Conservation (phyloP, 495 filamentous ascomycete species). For the Pseudoneurospora amorphoporcata region DNA sequence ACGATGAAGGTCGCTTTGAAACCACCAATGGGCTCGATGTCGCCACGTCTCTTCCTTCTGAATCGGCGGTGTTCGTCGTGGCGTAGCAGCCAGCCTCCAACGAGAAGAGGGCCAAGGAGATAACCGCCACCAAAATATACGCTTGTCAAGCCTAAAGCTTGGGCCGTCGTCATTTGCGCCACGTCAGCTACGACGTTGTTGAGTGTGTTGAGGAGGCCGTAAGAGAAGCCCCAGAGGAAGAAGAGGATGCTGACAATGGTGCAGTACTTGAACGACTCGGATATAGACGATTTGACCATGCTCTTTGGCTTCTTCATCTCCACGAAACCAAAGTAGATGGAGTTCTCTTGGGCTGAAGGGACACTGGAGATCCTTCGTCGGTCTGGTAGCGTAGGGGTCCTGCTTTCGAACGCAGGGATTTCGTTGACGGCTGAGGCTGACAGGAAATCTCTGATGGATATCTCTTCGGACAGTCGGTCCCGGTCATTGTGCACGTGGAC, state of each 20-base stretch:
- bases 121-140: slow-evolving; percentile 45
- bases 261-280: slow-evolving; percentile 41
- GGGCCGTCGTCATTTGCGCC: slow-evolving; percentile 22
- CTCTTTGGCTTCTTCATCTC: slow-evolving; percentile 68
- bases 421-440: neutral
- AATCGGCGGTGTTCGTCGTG: slow-evolving; percentile 39
- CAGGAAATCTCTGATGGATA: slow-evolving; percentile 1
- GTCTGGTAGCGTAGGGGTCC: neutral
- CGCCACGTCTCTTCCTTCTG: neutral
- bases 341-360: neutral
- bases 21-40: slow-evolving; percentile 27
- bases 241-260: slow-evolving; percentile 66
- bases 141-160: slow-evolving; percentile 27
- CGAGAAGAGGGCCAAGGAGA: slow-evolving; percentile 53
- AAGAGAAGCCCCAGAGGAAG: slow-evolving; percentile 82
- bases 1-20: slow-evolving; percentile 58
- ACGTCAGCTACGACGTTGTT: slow-evolving; percentile 46
- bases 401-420: neutral
- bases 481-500: neutral
- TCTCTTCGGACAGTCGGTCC: neutral
- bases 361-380: neutral
- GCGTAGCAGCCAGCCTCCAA: slow-evolving; percentile 55
- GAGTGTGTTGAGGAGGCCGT: slow-evolving; percentile 59
- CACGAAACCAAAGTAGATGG: slow-evolving; percentile 68
- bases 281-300: slow-evolving; percentile 49